A percentile compares a stretch with the other conserved stretches of the same genome.
Conservation (phyloP, 2,329 filamentous ascomycete species). For the Fusarium tjaetaba region DNA sequence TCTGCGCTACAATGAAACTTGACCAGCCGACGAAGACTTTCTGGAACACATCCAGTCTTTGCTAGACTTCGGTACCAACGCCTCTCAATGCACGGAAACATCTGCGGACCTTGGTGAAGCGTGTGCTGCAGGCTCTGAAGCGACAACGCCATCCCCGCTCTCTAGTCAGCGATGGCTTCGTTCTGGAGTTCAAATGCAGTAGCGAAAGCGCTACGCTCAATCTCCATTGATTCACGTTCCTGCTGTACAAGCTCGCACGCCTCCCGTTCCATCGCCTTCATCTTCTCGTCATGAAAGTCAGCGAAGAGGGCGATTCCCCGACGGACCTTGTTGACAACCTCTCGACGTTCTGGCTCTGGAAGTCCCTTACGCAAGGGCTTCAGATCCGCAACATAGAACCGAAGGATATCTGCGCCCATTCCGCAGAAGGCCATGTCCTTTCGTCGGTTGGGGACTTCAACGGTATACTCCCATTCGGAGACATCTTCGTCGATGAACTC, state of each 20-base stretch:
- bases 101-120: background rate
- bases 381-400: background rate
- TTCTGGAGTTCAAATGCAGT: background rate
- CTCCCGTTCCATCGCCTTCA: background rate
- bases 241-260: fast-evolving
- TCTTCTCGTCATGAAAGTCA: background rate
- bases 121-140: background rate
- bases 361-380: background rate
- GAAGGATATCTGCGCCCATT: background rate
- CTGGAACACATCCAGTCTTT: background rate
- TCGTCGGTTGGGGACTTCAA: background rate
- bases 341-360: background rate
- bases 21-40: background rate
- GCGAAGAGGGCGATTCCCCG: background rate
- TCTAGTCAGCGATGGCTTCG: background rate
- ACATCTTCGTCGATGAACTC: background rate
- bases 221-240: background rate
- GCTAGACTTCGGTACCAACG: background rate
- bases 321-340: background rate
- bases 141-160: background rate
- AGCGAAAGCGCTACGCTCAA: background rate
- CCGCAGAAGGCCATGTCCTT: background rate
- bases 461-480: background rate
- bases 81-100: background rate
- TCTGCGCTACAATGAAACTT: background rate